These are phyloP conservation scores for Zopfia rhizophila DNA, from an alignment of 2,329 filamentous ascomycete species.

Conservation along the genomic window DNA sequence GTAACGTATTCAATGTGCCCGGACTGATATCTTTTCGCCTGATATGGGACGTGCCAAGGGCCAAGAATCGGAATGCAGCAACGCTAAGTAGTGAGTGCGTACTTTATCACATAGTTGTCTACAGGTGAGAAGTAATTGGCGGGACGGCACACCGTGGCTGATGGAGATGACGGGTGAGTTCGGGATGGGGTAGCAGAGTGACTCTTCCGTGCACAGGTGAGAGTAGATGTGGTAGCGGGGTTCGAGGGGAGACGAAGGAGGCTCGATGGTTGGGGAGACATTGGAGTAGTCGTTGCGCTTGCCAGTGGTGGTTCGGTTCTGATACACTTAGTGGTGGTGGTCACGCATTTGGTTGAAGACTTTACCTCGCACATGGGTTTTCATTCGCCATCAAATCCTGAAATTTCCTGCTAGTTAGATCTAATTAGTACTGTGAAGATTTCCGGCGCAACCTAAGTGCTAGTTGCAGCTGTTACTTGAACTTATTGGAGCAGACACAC, in stretches of 20 bases:
- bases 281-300: no score
- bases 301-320: neutral
- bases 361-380: neutral
- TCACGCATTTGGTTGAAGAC: neutral
- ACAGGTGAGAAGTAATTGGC: conserved; percentile 20
- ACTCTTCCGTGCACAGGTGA: neutral
- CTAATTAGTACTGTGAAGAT: no score
- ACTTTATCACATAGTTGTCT: conserved; percentile 21
- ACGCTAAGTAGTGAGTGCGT: conserved; percentile 22
- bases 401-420: neutral
- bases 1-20: neutral
- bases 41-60: conserved; percentile 7
- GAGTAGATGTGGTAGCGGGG: conserved; percentile 11
- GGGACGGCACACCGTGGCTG: conserved; percentile 18
- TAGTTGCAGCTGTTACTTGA: no score
- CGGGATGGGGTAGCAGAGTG: conserved; percentile 26
- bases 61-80: conserved; percentile 25
- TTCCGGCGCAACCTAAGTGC: no score
- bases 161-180: conserved; percentile 25
- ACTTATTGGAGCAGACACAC: no score
- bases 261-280: no score
- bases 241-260: conserved; percentile 12
- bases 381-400: neutral
- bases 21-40: neutral
- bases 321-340: conserved; percentile 1